Evolutionary conservation across 176 grass and related monocot species (phyloP).

Genomic region (Oryza glaberrima): DNA sequence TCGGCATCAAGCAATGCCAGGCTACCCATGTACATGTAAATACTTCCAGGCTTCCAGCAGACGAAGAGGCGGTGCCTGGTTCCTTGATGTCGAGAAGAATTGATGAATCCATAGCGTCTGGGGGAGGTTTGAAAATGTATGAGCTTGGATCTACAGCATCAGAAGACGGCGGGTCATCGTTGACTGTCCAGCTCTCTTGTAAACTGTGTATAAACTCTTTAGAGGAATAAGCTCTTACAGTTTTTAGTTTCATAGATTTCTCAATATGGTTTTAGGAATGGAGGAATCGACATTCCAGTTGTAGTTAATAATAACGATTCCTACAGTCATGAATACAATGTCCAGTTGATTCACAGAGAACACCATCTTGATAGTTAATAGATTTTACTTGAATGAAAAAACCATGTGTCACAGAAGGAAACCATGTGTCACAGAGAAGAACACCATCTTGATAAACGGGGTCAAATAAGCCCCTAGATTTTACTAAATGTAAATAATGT

Average conservation of each 20-base stretch:
- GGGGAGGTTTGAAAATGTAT: conserved; percentile 3
- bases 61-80: not conserved
- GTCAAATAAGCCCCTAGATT: too few species aligned
- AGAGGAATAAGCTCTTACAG: conserved; percentile 25
- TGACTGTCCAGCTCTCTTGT: conserved; percentile 22
- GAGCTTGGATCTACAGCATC: conserved; percentile 26
- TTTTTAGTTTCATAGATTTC: not conserved
- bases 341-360: not conserved
- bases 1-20: conserved; percentile 36
- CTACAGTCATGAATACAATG: not conserved
- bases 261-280: conserved; percentile 28
- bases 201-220: conserved; percentile 34
- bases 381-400: not conserved
- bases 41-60: conserved; percentile 4
- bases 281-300: not conserved
- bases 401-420: not conserved
- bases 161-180: conserved; percentile 19
- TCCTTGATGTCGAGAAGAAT: not conserved
- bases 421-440: too few species aligned
- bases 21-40: conserved; percentile 37
- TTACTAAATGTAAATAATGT: not conserved
- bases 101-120: conserved; percentile 18
- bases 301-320: conserved; percentile 8
- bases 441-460: too few species aligned
- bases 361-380: not conserved